phyloP scores from a whole-genome alignment of 768 basidiomycete species.

The Solioccasus polychromus region DNA sequence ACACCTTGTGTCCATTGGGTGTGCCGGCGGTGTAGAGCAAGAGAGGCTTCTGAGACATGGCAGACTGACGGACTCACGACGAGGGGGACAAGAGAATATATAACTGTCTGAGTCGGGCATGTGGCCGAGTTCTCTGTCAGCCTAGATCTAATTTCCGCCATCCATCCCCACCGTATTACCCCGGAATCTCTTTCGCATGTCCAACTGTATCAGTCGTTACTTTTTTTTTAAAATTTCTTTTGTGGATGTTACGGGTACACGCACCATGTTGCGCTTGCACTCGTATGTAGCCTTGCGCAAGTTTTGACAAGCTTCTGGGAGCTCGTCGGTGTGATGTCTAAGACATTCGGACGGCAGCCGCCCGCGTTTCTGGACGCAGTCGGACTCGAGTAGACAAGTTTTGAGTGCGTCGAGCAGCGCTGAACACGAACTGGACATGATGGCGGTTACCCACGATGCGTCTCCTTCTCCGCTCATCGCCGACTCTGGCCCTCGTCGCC shows the following conservation, averaged over 20 bases:
- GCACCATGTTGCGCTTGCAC: constrained; percentile 87
- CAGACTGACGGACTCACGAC: not conserved
- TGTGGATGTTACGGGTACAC: constrained; percentile 22
- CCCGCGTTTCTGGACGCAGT: constrained; percentile 81
- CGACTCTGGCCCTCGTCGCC: constrained; percentile 59
- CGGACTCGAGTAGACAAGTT: constrained; percentile 78
- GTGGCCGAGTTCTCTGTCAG: not conserved
- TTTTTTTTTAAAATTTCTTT: not conserved
- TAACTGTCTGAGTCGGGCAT: constrained; percentile 10
- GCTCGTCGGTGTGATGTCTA: constrained; percentile 64
- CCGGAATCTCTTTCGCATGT: constrained; percentile 81
- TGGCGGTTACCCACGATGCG: too few species aligned
- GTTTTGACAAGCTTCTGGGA: constrained; percentile 78
- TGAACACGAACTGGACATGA: constrained; percentile 80
- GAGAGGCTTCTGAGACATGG: constrained; percentile 27
- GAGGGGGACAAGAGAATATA: constrained; percentile 5
- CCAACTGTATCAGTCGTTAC: constrained; percentile 46
- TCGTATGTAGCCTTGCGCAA: constrained; percentile 82
- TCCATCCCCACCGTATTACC: constrained; percentile 65
- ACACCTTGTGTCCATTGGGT: constrained; percentile 54
- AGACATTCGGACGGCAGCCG: constrained; percentile 84
- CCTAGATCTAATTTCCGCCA: too few species aligned
- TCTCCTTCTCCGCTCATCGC: constrained; percentile 44
- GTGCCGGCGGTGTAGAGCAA: constrained; percentile 43
- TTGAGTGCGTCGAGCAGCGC: constrained; percentile 75